phyloP scores from a whole-genome alignment of 768 basidiomycete genomes.

The Naganishia vishniacii region DNA sequence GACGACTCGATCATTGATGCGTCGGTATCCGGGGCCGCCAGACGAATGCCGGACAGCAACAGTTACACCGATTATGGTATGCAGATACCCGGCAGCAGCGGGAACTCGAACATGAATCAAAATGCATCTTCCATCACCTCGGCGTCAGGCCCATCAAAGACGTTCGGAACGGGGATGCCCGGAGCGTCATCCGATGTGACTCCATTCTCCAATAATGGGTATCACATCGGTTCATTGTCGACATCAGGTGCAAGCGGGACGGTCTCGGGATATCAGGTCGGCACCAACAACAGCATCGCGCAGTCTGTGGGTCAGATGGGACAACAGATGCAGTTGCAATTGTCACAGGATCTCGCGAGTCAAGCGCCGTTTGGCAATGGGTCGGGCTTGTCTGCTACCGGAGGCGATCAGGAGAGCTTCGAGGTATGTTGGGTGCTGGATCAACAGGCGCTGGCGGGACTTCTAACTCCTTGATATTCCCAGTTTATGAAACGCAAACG shows the following conservation, averaged over 20 bases:
- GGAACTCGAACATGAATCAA: no score
- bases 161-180: neutral
- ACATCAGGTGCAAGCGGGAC: neutral
- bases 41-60: conserved; percentile 4
- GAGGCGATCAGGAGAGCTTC: conserved; percentile 21
- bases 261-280: conserved; percentile 17
- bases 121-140: neutral
- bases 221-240: neutral
- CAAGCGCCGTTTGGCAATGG: neutral
- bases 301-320: neutral
- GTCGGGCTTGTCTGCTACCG: neutral
- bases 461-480: neutral
- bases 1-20: neutral
- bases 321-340: neutral
- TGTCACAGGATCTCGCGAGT: neutral
- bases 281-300: neutral
- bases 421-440: conserved; percentile 4
- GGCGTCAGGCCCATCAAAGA: neutral
- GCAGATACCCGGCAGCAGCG: neutral
- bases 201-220: neutral
- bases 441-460: neutral
- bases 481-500: conserved; percentile 47
- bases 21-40: neutral
- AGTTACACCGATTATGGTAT: conserved; percentile 5
- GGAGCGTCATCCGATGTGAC: neutral